phyloP scores from a whole-genome alignment of 2,329 filamentous ascomycete genomes.

The Sporothrix sp. region DNA sequence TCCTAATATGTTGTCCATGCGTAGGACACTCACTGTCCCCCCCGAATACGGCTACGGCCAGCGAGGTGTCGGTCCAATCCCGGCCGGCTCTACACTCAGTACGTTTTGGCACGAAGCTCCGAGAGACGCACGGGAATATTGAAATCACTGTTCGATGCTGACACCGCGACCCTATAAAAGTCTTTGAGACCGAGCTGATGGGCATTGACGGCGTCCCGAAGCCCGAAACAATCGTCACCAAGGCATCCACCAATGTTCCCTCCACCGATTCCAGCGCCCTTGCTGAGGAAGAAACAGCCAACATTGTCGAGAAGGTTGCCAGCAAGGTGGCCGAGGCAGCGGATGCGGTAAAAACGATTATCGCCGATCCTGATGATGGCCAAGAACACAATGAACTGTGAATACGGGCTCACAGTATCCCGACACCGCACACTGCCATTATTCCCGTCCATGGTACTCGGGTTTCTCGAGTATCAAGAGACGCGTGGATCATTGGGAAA shows the following conservation, averaged over 20 bases:
- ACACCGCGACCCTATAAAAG: slow-evolving; percentile 35
- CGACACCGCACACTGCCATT: no score
- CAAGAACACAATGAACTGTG: slow-evolving; percentile 53
- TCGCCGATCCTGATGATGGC: slow-evolving; percentile 45
- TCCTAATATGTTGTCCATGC: not conserved
- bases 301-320: slow-evolving; percentile 40
- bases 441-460: no score
- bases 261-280: slow-evolving; percentile 22
- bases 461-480: no score
- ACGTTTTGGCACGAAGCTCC: slow-evolving; percentile 24
- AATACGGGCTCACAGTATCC: no score
- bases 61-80: slow-evolving; percentile 69
- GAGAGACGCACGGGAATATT: no score
- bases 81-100: slow-evolving; percentile 68
- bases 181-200: slow-evolving; percentile 66
- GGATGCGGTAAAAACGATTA: slow-evolving; percentile 41
- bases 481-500: no score
- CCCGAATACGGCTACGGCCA: slow-evolving; percentile 76
- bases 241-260: slow-evolving; percentile 26
- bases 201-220: slow-evolving; percentile 64
- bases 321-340: slow-evolving; percentile 38
- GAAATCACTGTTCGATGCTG: no score
- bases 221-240: slow-evolving; percentile 37
- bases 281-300: slow-evolving; percentile 37
- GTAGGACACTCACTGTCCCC: slow-evolving; percentile 75